These are phyloP conservation scores for Trypanosoma cruzi DNA, from an alignment of 208 protist genomes.

Conservation along the genomic window DNA sequence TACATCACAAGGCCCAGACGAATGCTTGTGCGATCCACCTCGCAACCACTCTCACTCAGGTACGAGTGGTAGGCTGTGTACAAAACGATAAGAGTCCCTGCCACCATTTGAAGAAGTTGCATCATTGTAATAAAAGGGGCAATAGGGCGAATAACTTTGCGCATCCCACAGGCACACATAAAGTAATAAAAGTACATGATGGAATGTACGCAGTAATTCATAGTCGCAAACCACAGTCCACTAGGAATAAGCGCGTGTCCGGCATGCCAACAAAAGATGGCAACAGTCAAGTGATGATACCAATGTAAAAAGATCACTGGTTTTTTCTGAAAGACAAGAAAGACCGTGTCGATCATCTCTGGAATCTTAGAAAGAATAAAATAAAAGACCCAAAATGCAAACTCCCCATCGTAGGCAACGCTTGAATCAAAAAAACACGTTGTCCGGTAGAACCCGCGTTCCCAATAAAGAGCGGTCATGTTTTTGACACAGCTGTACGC, in stretches of 20 bases:
- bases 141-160: constrained; percentile 69
- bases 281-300: constrained; percentile 94
- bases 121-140: constrained; percentile 84
- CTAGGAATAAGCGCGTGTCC: constrained; percentile 42
- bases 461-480: constrained; percentile 24
- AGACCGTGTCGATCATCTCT: constrained; percentile 86
- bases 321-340: constrained; percentile 90
- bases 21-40: constrained; percentile 62
- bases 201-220: constrained; percentile 95
- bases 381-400: constrained; percentile 59
- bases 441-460: constrained; percentile 45
- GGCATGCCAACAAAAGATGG: constrained; percentile 93
- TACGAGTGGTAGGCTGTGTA: constrained; percentile 63
- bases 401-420: constrained; percentile 54
- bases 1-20: constrained; percentile 88
- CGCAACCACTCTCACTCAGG: constrained; percentile 50
- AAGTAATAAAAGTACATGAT: constrained; percentile 97
- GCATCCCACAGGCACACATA: constrained; percentile 57
- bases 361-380: constrained; percentile 90
- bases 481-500: constrained; percentile 48
- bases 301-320: constrained; percentile 89
- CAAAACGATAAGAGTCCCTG: constrained; percentile 68
- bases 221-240: constrained; percentile 85
- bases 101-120: constrained; percentile 94
- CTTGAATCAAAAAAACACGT: constrained; percentile 57